A percentile compares a stretch with the other conserved stretches of the same genome.
These are phyloP conservation scores for Elsinoe arachidis DNA, from an alignment of 2,329 filamentous ascomycete genomes.

Conservation along the genomic window DNA sequence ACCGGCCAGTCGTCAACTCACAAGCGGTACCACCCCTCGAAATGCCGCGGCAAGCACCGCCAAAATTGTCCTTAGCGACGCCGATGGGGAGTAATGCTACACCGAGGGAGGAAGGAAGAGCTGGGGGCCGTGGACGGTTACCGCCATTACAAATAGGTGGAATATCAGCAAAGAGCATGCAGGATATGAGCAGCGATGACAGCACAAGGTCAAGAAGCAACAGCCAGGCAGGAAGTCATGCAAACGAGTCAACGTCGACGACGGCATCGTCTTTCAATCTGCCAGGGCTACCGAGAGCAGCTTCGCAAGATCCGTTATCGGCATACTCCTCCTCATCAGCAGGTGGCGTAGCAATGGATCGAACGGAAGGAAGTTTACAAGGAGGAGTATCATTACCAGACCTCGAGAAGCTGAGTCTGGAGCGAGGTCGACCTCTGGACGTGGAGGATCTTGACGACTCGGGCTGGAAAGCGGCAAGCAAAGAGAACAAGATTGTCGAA, in stretches of 20 bases:
- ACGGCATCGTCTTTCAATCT: slow-evolving; percentile 79
- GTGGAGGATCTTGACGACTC: slow-evolving; percentile 93
- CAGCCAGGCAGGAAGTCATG: slow-evolving; percentile 71
- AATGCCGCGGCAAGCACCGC: slow-evolving; percentile 54
- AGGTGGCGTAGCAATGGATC: slow-evolving; percentile 61
- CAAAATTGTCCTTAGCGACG: slow-evolving; percentile 76
- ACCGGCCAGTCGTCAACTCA: slow-evolving; percentile 55
- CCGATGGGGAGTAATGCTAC: slow-evolving; percentile 73
- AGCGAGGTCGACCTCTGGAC: slow-evolving; percentile 75
- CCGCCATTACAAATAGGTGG: slow-evolving; percentile 45
- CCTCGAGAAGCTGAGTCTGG: slow-evolving; percentile 72
- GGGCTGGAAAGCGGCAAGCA: slow-evolving; percentile 86
- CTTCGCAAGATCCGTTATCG: slow-evolving; percentile 81
- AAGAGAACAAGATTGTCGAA: slow-evolving; percentile 79
- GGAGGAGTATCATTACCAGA: slow-evolving; percentile 51
- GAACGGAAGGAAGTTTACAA: slow-evolving; percentile 65
- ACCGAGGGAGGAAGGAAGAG: slow-evolving; percentile 56
- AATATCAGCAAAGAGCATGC: slow-evolving; percentile 46
- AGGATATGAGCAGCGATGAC: slow-evolving; percentile 61
- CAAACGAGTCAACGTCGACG: slow-evolving; percentile 74
- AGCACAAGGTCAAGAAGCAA: slow-evolving; percentile 75
- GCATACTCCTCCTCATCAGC: slow-evolving; percentile 61
- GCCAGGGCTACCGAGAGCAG: slow-evolving; percentile 55
- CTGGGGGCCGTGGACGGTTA: slow-evolving; percentile 42
- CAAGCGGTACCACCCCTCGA: slow-evolving; percentile 26